Conservation (phyloP, 2,329 filamentous ascomycete genomes). For the Raffaelea arxii region DNA sequence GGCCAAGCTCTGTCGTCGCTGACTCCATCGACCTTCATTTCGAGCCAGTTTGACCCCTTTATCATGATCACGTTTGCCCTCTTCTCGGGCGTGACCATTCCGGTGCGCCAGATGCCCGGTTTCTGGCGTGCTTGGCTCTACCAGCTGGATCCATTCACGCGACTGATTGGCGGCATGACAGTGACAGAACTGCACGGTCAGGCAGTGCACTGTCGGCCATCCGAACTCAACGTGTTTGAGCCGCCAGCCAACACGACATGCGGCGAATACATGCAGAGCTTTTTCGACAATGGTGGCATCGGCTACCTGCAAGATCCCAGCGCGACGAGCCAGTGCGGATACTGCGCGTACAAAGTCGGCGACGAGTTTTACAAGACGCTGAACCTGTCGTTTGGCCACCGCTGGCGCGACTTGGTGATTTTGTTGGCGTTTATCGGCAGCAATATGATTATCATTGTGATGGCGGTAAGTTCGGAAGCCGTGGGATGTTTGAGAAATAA, state of each 20-base stretch:
- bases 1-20: constrained; percentile 68
- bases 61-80: constrained; percentile 73
- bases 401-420: constrained; percentile 81
- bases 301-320: constrained; percentile 63
- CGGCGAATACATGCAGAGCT: constrained; percentile 64
- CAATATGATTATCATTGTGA: constrained; percentile 56
- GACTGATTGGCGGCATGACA: constrained; percentile 71
- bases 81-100: constrained; percentile 82
- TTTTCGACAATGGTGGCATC: constrained; percentile 56
- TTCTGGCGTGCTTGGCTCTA: constrained; percentile 79
- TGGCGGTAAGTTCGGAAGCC: constrained; percentile 34
- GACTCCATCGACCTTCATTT: constrained; percentile 70
- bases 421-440: constrained; percentile 65
- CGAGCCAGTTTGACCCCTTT: constrained; percentile 71
- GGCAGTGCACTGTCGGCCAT: constrained; percentile 47
- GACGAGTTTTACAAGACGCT: constrained; percentile 70
- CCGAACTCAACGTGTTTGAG: constrained; percentile 59
- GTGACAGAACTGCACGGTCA: constrained; percentile 64
- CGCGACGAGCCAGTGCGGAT: constrained; percentile 58
- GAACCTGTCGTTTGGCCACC: constrained; percentile 52
- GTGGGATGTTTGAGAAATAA: not conserved
- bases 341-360: constrained; percentile 72
- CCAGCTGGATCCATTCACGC: constrained; percentile 73
- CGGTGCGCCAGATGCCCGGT: constrained; percentile 63
- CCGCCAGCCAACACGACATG: constrained; percentile 59